Base-by-base conservation (phyloP, 1,284 basidiomycete species). In the Ceratobasidium sp. region DNA sequence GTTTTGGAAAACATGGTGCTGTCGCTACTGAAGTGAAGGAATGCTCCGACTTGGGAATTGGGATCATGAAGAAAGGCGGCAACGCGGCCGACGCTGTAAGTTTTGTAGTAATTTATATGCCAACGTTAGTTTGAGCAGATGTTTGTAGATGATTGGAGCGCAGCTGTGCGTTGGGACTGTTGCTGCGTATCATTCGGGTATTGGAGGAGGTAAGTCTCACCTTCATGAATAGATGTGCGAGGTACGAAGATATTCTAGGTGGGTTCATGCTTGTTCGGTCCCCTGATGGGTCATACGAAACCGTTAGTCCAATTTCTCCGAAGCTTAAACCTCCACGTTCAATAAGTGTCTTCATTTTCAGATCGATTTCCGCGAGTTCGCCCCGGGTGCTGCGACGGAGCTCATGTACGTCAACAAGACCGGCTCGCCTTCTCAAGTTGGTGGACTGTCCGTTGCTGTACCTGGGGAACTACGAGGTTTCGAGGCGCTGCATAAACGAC, bases 331-430 rank as follows among this genome's bases (percentile, higher is more conserved):
- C n/a, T 8, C 16, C 14, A 5, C n/a, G 1, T n/a, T 41, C 26
- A 11, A 26, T 41, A 14, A 30, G 54, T 13, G n/a, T 16, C 35
- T 8, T 57, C 4, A 2, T 41, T 28, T 55, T 16, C 16, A 67
- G 64, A 67, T 67, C 38, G 64, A 67, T 35, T 67, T 67, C 38
- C 64, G 64, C 16, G 64, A 67, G 41, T 54, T 67, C 30, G 64
- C 64, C 1, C 64, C 64, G 3, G 64, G 50, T 8, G 50, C 32
- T 26, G 64, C 64, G 16, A 67, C 64, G 30, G 64, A 67, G 50
- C 35, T 67, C 21, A 67, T 67, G 64, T 67, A 67, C 44, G 64
- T 67, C n/a, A 67, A 67, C 64, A 67, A 67, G 50, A 67, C 64
- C 32, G 64, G 64, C 18, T 67, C 64, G 2, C 64, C 64, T 21